These are phyloP conservation scores for Pisolithus thermaeus DNA, from an alignment of 1,284 basidiomycete species.

Conservation along the genomic window DNA sequence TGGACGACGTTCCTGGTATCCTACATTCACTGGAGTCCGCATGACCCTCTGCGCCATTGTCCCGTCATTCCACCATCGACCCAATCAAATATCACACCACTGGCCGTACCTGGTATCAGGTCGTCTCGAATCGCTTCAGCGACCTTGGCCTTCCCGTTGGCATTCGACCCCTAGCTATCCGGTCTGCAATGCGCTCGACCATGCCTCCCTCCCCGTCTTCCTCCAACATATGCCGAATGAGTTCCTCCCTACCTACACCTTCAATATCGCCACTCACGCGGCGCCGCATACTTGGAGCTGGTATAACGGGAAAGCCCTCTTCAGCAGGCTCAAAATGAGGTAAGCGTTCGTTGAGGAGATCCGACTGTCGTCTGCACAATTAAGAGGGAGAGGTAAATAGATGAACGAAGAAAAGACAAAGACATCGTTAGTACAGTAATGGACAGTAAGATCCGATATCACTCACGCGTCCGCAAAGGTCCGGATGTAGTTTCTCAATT, in stretches of 20 bases:
- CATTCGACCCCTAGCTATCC: constrained; percentile 48
- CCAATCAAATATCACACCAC: neutral
- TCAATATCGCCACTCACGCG: constrained; percentile 48
- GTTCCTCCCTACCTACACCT: constrained; percentile 72
- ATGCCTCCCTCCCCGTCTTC: constrained; percentile 55
- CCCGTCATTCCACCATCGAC: neutral
- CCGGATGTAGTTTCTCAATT: constrained; percentile 78
- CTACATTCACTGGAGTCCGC: neutral
- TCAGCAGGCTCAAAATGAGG: constrained; percentile 51
- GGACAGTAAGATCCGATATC: neutral
- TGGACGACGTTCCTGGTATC: too few species aligned
- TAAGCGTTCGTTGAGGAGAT: constrained; percentile 90
- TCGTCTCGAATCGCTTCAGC: constrained; percentile 62
- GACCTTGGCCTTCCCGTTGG: constrained; percentile 41
- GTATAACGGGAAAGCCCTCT: constrained; percentile 42
- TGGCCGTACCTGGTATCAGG: constrained; percentile 20
- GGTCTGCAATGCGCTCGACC: constrained; percentile 55
- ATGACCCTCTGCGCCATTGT: neutral
- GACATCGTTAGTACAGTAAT: neutral
- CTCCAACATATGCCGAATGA: constrained; percentile 70
- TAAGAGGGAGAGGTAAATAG: neutral
- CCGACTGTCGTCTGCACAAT: constrained; percentile 69
- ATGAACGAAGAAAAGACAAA: neutral
- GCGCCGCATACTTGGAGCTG: constrained; percentile 61
- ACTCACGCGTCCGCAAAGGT: constrained; percentile 91